Evolutionary conservation across 495 filamentous ascomycete genomes (phyloP).

Genomic region (Penicillium riverlandense): DNA sequence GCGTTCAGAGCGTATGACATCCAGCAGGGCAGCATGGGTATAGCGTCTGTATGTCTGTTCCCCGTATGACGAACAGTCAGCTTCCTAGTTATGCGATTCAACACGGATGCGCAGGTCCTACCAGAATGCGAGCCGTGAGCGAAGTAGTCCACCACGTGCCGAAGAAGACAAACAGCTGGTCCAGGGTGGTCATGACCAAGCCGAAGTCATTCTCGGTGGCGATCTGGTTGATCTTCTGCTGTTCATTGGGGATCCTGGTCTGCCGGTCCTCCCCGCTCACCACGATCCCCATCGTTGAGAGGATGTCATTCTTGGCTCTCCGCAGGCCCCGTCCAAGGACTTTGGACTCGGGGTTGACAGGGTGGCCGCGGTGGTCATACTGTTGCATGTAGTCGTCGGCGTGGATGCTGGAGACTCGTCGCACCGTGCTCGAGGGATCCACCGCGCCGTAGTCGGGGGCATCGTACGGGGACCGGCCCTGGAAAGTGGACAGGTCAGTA

Average conservation of each 20-base stretch:
- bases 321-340: constrained; percentile 34
- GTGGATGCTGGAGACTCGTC: constrained; percentile 29
- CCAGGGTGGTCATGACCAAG: constrained; percentile 36
- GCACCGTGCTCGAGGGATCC: constrained; percentile 13
- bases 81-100: background rate
- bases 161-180: constrained; percentile 34
- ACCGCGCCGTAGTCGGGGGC: constrained; percentile 33
- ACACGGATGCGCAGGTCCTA: constrained; percentile 10
- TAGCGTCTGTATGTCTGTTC: constrained; percentile 41
- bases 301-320: constrained; percentile 51
- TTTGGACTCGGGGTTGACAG: constrained; percentile 52
- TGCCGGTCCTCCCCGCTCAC: constrained; percentile 37
- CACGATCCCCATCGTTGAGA: constrained; percentile 49
- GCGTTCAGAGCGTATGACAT: constrained; percentile 32
- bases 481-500: background rate
- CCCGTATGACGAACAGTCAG: constrained; percentile 1
- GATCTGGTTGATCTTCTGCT: constrained; percentile 35
- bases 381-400: constrained; percentile 49
- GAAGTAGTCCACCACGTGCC: constrained; percentile 38
- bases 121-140: constrained; percentile 40
- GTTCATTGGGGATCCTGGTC: constrained; percentile 24
- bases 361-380: constrained; percentile 65
- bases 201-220: constrained; percentile 44
- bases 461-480: constrained; percentile 71
- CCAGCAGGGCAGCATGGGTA: constrained; percentile 28